A percentile compares a stretch with the other conserved stretches of the same genome.
Evolutionary conservation across 2,329 filamentous ascomycete genomes (phyloP).

Genomic region (Proliferodiscus dingleyae): DNA sequence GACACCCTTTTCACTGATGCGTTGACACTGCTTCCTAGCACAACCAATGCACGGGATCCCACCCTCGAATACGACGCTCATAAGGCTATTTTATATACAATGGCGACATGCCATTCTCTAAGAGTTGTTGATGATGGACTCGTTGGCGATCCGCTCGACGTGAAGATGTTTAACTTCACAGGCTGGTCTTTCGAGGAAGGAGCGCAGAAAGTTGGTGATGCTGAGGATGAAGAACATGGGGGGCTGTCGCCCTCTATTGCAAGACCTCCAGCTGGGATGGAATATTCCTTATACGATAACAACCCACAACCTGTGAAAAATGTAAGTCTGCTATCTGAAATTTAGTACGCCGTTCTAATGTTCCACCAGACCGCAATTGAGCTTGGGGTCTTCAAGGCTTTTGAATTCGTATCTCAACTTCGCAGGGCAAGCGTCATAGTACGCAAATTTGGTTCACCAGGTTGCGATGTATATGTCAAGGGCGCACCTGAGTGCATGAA

Average conservation of each 20-base stretch:
- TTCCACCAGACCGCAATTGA: slow-evolving; percentile 57
- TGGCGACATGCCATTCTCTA: slow-evolving; percentile 95
- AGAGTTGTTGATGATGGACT: slow-evolving; percentile 82
- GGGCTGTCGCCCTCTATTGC: slow-evolving; percentile 85
- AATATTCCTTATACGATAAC: slow-evolving; percentile 51
- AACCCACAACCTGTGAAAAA: slow-evolving; percentile 30
- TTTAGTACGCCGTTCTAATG: slow-evolving; percentile 6
- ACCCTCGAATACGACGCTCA: slow-evolving; percentile 55
- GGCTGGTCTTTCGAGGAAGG: slow-evolving; percentile 90
- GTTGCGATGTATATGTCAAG: slow-evolving; percentile 88
- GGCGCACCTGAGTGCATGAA: slow-evolving; percentile 95
- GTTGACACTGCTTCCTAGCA: slow-evolving; percentile 49
- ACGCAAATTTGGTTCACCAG: slow-evolving; percentile 77
- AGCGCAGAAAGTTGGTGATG: slow-evolving; percentile 58
- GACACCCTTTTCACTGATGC: slow-evolving; percentile 70
- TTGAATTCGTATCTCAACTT: slow-evolving; percentile 92
- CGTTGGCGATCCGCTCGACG: slow-evolving; percentile 86
- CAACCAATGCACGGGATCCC: slow-evolving; percentile 51
- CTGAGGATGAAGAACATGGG: slow-evolving; percentile 68
- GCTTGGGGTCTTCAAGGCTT: slow-evolving; percentile 83
- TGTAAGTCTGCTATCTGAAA: slow-evolving; percentile 19
- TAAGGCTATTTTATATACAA: slow-evolving; percentile 78
- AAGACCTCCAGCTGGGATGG: slow-evolving; percentile 62
- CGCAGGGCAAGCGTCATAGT: slow-evolving; percentile 91
- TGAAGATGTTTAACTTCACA: slow-evolving; percentile 99